Evolutionary conservation across 2,329 filamentous ascomycete genomes (phyloP), one percentile per base, ranked within the genome.

Genomic region (Xylaria sp.): DNA sequence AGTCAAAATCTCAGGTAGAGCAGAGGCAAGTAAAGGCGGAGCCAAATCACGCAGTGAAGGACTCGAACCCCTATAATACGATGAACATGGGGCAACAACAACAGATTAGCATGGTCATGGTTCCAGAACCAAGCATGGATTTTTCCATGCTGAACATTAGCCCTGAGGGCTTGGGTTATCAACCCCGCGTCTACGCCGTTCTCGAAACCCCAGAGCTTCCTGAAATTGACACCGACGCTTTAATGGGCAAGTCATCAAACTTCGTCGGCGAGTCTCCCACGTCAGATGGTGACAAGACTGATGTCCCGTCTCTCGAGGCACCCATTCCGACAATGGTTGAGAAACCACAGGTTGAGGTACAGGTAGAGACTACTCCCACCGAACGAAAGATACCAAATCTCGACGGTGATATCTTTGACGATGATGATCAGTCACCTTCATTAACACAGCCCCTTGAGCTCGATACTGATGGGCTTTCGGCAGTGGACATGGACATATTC

Each of bases 91-190:
- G 80, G 63, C 82, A 86, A 54, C 83, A 86, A 70, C 85, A 89
- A 67, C 89, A 91, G 74, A 89, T 94, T 67, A 89, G 89, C 72
- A 91, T 96, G 84, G 87, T 90, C 61, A 90, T 94, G 84, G 87
- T 96, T 49, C 92, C 92, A 1, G 92, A 96, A 78, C 88, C 91
- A 70, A 83, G 80, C 55, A 82, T 93, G 77, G 91, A 96, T 72
- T 89, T 93, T 70, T 87, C 88, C 57, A 86, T 90, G 78, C 83
- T 95, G n/a, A 80, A 74, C 67, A 76, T 93, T 47, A 85, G 85
- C 71, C 75, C 78, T 56, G 76, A 79, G 61, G 72, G 73, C 46
- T 88, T 83, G 76, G 82, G 81, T 75, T 89, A 86, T 75, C 88
- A 90, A 73, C 88, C 89, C 23, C 87, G 88, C 73, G 88, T 91